phyloP scores from a whole-genome alignment of 2,329 filamentous ascomycete species.

The Xylariomycetidae sp. region DNA sequence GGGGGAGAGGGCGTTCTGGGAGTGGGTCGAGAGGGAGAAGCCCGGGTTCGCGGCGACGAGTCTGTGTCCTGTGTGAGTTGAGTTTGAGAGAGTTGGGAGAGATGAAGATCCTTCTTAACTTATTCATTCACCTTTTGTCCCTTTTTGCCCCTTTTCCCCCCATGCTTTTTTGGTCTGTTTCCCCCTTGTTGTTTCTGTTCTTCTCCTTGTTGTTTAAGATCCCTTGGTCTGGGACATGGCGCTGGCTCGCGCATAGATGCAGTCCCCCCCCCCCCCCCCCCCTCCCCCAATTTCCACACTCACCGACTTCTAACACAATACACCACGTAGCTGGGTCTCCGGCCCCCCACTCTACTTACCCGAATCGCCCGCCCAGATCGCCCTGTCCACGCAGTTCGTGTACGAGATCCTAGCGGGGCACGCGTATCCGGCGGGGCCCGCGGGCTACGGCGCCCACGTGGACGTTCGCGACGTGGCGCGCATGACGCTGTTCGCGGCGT shows the following conservation, averaged over 20 bases:
- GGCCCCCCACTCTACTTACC: slow-evolving; percentile 34
- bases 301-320: no score
- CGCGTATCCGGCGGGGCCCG: slow-evolving; percentile 18
- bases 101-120: neutral
- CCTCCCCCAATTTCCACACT: no score
- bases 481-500: slow-evolving; percentile 32
- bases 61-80: neutral
- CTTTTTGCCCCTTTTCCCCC: no score
- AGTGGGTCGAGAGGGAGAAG: slow-evolving; percentile 28
- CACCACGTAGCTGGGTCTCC: slow-evolving; percentile 29
- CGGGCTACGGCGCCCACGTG: slow-evolving; percentile 25
- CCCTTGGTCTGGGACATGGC: no score
- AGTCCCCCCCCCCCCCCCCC: no score
- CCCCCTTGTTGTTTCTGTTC: no score
- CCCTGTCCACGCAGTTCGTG: slow-evolving; percentile 27
- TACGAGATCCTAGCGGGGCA: slow-evolving; percentile 31
- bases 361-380: slow-evolving; percentile 23
- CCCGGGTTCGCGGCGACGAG: slow-evolving; percentile 32
- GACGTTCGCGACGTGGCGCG: slow-evolving; percentile 42
- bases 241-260: no score
- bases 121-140: no score
- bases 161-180: no score
- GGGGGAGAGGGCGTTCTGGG: slow-evolving; percentile 29
- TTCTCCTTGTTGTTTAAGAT: no score
- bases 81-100: neutral